Evolutionary conservation across 345 rosid species (phyloP), one percentile per base, ranked within the genome.

Genomic region (Pistacia integerrima): DNA sequence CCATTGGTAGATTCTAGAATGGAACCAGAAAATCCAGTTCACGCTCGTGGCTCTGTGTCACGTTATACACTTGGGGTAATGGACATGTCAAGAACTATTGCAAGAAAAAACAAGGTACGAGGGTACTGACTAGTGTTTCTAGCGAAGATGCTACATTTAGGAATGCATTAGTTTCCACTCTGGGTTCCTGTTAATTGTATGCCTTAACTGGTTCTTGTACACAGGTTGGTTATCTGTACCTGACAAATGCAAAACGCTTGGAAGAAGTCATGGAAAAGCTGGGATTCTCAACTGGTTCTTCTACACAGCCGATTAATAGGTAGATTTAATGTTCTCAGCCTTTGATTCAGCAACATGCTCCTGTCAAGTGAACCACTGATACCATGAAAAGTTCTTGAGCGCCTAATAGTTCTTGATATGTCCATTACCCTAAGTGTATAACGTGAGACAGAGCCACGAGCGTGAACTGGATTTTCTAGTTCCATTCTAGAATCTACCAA

Each of bases 291-390:
- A 22, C 25, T 22, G 25, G 25, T 22, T 22, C 25, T 22, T 22
- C 25, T 22, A 22, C 25, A 22, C 25, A 22, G 25, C 25, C 25
- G 25, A 22, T 22, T 22, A 22, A 22, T 22, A 22, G 25, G 25
- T 22, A 96, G 89, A 66, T 88, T 88, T 57, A 87, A 59, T 44
- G 91, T 88, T 84, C 91, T 93, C 57, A 92, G 86, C 81, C 85
- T 91, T 81, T 82, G 90, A 22, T 88, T 78, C 22, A 84, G 84
- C 44, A 85, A 28, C 44, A 35, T 22, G 51, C 76, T 82, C 62
- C 88, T 83, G 6, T 88, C 88, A 72, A 82, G 72, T 3, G 84
- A 81, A 62, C 59, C 73, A 74, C 82, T 70, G 10, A 88, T 83
- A 38, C 82, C 74, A 33, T 76, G 79, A 72, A 83, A 54, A 58